Evolutionary conservation across 495 filamentous ascomycete species (phyloP), one percentile per base, ranked within the genome.

Genomic region (Cercophora scortea): DNA sequence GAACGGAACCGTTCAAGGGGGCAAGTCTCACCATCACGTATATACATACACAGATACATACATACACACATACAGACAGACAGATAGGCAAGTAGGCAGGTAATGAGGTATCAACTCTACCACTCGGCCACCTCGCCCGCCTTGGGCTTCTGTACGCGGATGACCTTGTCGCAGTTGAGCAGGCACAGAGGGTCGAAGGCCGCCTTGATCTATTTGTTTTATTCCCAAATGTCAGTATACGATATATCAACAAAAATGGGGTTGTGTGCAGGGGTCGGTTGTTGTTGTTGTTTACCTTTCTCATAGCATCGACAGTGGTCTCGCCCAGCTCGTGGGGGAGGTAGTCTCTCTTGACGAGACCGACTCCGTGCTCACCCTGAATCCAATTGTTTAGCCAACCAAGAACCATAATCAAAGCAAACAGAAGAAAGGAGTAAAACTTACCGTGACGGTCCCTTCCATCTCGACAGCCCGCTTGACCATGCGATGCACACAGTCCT

Each of bases 301-400:
- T 74, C 88, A 92, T 92, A 8, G 81, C 70, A 71, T 90, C 87
- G 0, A 92, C 88, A 0, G 86, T 88, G 3, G 60, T 71, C 68
- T 80, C 71, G 4, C 87, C 86, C 43, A 91, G 67, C 63, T 92
- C 88, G 57, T 87, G 83, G 10, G 79, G 71, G 25, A 92, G 71
- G 59, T 90, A 90, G 61, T 91, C 88, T 55, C 88, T 73, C 73
- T 92, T 92, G 48, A 90, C 83, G 32, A 92, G 69, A 11, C 88
- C 88, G 33, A 92, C 80, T 42, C 88, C 88, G 60, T 92, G 88
- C 68, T 92, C 88, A 12, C 88, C 88, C 73, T 76, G 47, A 3
- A 19, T 33, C 3, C 32, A 38, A 34, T 40, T 19, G 16, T 8
- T 49, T 42, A 16, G 18, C 15, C n/a, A 4, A 19, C 12, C 16